These are phyloP conservation scores for Arachis stenosperma DNA, from an alignment of 306 rosid genomes.

Conservation along the genomic window DNA sequence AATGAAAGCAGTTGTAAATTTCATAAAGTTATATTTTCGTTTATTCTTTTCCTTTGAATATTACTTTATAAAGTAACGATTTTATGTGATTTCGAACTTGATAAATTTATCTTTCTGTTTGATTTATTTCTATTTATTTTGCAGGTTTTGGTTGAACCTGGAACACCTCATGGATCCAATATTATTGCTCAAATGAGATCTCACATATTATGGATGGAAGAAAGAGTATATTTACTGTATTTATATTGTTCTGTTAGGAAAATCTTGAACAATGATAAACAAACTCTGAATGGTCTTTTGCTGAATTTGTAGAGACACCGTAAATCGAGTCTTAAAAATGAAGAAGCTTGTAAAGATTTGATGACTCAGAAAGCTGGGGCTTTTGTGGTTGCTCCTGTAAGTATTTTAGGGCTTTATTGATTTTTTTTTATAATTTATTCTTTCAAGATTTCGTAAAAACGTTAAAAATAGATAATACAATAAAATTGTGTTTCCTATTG, in stretches of 20 bases:
- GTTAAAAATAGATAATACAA: too few relatives aligned
- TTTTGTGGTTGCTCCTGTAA: conserved; percentile 89
- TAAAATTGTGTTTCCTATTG: too few relatives aligned
- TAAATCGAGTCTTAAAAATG: conserved; percentile 51
- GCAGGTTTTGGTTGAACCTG: conserved; percentile 92
- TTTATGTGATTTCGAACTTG: conserved; percentile 1
- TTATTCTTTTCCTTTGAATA: background rate
- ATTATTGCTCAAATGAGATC: conserved; percentile 96
- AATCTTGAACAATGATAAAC: conserved; percentile 22
- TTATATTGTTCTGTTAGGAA: background rate
- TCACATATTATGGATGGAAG: conserved; percentile 93
- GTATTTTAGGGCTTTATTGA: conserved; percentile 37
- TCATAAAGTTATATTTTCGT: background rate
- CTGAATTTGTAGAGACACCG: conserved; percentile 59
- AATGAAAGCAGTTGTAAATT: conserved; percentile 15
- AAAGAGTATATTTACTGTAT: conserved; percentile 55
- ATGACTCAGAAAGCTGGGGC: conserved; percentile 66
- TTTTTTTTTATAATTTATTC: too few relatives aligned
- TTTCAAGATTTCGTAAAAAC: too few relatives aligned
- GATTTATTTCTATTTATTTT: conserved; percentile 31
- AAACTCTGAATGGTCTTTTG: conserved; percentile 7
- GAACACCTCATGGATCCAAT: conserved; percentile 87
- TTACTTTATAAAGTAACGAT: background rate
- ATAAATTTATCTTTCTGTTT: background rate
- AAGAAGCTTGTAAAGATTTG: conserved; percentile 65